Percentiles rank a stretch among this genome's conserved stretches.
phyloP scores from a whole-genome alignment of 1,139 yeast genomes.

The Taphrina deformans region DNA sequence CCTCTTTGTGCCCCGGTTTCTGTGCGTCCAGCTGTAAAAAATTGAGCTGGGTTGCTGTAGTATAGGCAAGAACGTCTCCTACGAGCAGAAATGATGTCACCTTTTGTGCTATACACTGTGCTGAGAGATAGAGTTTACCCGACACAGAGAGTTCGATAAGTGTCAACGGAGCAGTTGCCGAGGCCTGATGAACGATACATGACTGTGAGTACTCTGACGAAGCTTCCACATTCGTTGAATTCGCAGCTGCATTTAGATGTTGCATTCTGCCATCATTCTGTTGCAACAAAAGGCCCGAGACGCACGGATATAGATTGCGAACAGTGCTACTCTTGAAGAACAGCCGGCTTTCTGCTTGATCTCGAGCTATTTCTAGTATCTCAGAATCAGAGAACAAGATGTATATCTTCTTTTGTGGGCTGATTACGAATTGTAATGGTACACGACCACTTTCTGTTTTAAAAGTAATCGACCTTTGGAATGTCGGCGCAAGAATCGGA shows the following conservation, averaged over 20 bases:
- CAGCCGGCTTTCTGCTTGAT: neutral
- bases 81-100: slow-evolving; percentile 81
- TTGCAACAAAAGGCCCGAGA: neutral
- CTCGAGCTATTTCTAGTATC: neutral
- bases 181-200: neutral
- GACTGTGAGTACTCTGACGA: neutral
- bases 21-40: slow-evolving; percentile 46
- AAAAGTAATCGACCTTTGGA: neutral
- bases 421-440: neutral
- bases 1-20: neutral
- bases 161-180: neutral
- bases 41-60: slow-evolving; percentile 70
- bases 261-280: neutral
- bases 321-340: neutral
- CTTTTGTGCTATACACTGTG: slow-evolving; percentile 63
- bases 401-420: neutral
- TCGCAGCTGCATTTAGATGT: neutral
- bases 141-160: slow-evolving; percentile 66
- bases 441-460: neutral
- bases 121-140: slow-evolving; percentile 73
- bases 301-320: neutral
- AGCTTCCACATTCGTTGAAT: neutral
- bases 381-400: neutral
- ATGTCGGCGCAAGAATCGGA: neutral
- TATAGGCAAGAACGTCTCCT: slow-evolving; percentile 70